Evolutionary conservation across 176 grass and related monocot species (phyloP).

Genomic region (Paspalum vaginatum): DNA sequence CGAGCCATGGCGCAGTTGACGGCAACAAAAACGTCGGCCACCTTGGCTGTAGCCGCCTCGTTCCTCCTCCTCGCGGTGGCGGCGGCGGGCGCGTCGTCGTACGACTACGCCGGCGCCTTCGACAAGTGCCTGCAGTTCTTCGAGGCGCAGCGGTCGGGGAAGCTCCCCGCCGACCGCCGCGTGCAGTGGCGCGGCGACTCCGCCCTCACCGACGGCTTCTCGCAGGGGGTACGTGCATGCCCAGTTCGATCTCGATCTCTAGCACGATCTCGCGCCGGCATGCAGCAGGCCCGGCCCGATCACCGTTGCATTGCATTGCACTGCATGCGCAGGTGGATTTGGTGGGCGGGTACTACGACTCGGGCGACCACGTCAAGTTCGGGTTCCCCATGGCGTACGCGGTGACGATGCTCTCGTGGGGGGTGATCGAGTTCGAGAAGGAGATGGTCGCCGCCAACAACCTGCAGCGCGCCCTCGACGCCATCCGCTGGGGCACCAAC

Average conservation of each 20-base stretch:
- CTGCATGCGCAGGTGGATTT: slow-evolving; percentile 60
- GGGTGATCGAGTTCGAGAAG: slow-evolving; percentile 82
- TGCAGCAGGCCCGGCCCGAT: too few relatives aligned
- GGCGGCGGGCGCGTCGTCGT: background rate
- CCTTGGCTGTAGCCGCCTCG: slow-evolving; percentile 9
- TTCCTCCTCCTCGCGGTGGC: slow-evolving; percentile 46
- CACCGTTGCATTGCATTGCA: background rate
- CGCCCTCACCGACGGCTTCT: slow-evolving; percentile 70
- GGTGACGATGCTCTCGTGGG: slow-evolving; percentile 76
- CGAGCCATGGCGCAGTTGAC: slow-evolving; percentile 56
- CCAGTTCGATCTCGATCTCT: background rate
- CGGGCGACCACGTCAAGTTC: slow-evolving; percentile 95
- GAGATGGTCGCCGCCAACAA: slow-evolving; percentile 70
- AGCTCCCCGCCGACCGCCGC: slow-evolving; percentile 66
- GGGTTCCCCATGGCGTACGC: slow-evolving; percentile 85
- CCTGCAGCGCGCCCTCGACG: slow-evolving; percentile 64
- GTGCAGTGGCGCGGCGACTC: slow-evolving; percentile 91
- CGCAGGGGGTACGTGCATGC: slow-evolving; percentile 53
- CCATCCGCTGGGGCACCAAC: slow-evolving; percentile 81
- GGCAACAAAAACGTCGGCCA: slow-evolving; percentile 30
- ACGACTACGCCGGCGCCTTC: slow-evolving; percentile 75
- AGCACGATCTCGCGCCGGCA: background rate
- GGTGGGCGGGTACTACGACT: slow-evolving; percentile 93
- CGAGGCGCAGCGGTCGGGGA: slow-evolving; percentile 87
- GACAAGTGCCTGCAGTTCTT: slow-evolving; percentile 87